Conservation (phyloP, 202 grass and related monocot genomes). For the Musa balbisiana region DNA sequence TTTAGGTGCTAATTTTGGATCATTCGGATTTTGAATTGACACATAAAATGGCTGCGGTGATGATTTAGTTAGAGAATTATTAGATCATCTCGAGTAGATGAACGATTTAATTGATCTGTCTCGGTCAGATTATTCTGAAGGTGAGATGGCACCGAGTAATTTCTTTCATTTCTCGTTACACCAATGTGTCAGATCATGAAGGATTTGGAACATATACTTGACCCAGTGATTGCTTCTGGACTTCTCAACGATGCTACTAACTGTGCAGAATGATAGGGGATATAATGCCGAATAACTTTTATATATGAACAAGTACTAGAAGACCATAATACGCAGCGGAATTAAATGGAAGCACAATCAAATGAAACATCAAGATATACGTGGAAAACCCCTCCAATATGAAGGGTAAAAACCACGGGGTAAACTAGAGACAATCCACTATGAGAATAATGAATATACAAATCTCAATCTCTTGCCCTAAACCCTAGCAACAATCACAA, state of each 20-base stretch:
- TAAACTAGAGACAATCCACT: too few relatives aligned
- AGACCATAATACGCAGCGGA: too few relatives aligned
- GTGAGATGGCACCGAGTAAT: neutral
- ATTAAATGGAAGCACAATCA: too few relatives aligned
- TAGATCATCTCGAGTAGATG: neutral
- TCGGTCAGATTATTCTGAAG: neutral
- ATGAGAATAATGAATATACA: too few relatives aligned
- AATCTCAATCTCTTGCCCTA: too few relatives aligned
- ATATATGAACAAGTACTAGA: too few relatives aligned
- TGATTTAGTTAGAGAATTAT: neutral
- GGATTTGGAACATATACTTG: conserved; percentile 1
- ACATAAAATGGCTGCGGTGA: neutral
- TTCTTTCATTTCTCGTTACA: neutral
- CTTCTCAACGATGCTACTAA: conserved; percentile 9
- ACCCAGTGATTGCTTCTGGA: neutral
- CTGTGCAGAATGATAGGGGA: neutral
- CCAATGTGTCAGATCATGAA: conserved; percentile 1
- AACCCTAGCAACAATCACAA: too few relatives aligned
- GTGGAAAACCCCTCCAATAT: too few relatives aligned
- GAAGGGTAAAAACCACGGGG: too few relatives aligned
- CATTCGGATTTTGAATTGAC: neutral
- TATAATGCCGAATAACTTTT: too few relatives aligned
- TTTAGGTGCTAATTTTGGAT: neutral
- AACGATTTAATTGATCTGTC: neutral
- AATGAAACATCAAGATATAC: too few relatives aligned